Conservation (phyloP, 139 green algal genomes). For the Pleodorina starrii region DNA sequence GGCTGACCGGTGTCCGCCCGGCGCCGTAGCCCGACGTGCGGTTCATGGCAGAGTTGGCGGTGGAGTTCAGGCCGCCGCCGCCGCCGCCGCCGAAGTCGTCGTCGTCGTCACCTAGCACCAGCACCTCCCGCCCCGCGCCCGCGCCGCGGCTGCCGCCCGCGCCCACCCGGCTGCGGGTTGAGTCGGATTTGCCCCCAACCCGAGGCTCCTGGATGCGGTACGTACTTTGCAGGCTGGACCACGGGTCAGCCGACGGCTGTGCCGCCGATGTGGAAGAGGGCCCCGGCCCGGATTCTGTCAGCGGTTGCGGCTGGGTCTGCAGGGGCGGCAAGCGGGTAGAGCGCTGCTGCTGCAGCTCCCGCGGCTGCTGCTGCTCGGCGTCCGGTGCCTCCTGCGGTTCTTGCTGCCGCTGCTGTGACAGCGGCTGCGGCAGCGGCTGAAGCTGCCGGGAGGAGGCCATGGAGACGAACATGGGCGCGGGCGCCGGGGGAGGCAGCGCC, state of each 20-base stretch:
- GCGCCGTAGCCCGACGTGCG: neutral
- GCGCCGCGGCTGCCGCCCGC: neutral
- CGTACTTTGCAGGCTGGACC: slow-evolving; percentile 32
- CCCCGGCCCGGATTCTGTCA: neutral
- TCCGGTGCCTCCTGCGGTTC: no score
- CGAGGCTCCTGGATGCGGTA: slow-evolving; percentile 27
- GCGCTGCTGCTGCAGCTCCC: neutral
- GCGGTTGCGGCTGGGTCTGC: neutral
- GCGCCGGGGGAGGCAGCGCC: neutral
- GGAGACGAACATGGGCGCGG: neutral
- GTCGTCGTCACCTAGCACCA: slow-evolving; percentile 38
- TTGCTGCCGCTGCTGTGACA: neutral
- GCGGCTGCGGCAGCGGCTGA: neutral
- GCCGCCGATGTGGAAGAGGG: neutral
- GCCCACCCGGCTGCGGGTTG: neutral
- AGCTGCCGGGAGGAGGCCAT: neutral
- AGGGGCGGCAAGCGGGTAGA: neutral
- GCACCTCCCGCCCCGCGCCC: neutral
- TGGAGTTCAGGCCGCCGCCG: neutral
- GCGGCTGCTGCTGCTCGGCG: neutral
- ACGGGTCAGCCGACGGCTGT: slow-evolving; percentile 27
- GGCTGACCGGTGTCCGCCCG: neutral
- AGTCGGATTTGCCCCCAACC: neutral
- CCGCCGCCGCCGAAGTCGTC: neutral
- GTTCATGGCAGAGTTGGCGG: slow-evolving; percentile 1